phyloP scores from a whole-genome alignment of 768 basidiomycete species.

The Lentinula edodes region DNA sequence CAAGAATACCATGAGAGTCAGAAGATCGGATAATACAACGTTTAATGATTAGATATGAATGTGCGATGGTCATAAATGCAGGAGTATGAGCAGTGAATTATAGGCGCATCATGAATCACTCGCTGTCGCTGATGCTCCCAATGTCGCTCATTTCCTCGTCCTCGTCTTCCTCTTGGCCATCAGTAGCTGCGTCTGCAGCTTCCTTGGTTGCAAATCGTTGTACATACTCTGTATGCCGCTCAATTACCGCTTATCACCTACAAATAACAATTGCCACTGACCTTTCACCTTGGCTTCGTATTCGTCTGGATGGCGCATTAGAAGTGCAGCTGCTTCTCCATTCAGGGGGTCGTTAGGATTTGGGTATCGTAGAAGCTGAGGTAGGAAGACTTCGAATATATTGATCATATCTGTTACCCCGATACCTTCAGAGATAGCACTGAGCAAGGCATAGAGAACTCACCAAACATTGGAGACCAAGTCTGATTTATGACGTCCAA shows the following conservation, averaged over 20 bases:
- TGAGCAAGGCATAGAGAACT: constrained; percentile 20
- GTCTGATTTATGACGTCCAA: constrained; percentile 99
- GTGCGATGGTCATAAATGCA: background rate
- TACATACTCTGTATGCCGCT: constrained; percentile 71
- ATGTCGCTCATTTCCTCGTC: constrained; percentile 88
- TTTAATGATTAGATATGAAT: background rate
- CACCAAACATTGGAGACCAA: constrained; percentile 99
- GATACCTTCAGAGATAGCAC: no score
- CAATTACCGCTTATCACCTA: background rate
- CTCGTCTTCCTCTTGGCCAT: constrained; percentile 58
- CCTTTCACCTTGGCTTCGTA: constrained; percentile 95
- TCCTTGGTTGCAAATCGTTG: constrained; percentile 90
- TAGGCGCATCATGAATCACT: constrained; percentile 23
- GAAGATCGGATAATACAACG: background rate
- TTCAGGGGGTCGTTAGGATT: constrained; percentile 98
- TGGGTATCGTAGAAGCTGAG: constrained; percentile 94
- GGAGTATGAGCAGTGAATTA: background rate
- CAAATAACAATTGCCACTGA: constrained; percentile 22
- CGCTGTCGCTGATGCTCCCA: constrained; percentile 76
- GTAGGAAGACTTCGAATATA: constrained; percentile 97
- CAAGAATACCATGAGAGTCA: background rate
- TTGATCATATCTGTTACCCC: constrained; percentile 87
- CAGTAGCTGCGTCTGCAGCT: constrained; percentile 71
- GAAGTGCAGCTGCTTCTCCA: constrained; percentile 93
- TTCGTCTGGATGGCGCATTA: constrained; percentile 96